Base-by-base conservation (phyloP, 768 basidiomycete genomes). In the Termitomyces bulborhizus region DNA sequence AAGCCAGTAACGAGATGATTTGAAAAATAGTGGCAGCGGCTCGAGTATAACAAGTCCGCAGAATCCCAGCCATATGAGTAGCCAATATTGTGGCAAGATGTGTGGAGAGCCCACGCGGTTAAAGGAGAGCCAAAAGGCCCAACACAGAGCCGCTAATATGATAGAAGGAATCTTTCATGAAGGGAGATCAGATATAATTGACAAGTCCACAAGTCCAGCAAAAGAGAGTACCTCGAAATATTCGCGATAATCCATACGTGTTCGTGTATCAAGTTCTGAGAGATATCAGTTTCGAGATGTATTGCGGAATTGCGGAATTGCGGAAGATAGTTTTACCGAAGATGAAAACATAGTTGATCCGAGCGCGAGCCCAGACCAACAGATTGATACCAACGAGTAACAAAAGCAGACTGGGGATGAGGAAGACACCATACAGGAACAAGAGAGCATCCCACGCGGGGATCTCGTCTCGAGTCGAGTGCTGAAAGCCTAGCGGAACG, bases 331-430 rank as follows among this genome's bases (percentile, higher is more conserved):
- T 45, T 62, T 79, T 39, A 89, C 88, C 88, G 63, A 95, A 90
- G 36, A 95, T 90, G 67, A 98, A 96, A n/a, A 85, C 80, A 63
- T 94, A 96, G 66, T 98, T 98, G 62, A 99, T 93, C 45, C 88
- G 78, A 5, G 85, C 74, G 4, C 71, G 69, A 0, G 82, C 76
- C 88, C 90, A 99, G 0, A 86, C 87, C 21, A 85, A 61, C 4
- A 98, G 60, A 66, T 99, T 98, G n/a, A 89, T 55, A 26, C 91
- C 89, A 52, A 98, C 81, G 1, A 97, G 71, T 32, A 92, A 57
- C 1, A 83, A 75, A 63, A 97, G 88, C 3, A 96, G 58, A 6
- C 86, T 75, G 0, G 94, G 93, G 3, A 97, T 67, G 43, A 84
- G 69, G 26, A 96, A 69, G 4, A 86, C 76, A 0, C 80, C 85